Base-by-base conservation (phyloP, 257 asterid species). In the Rehmannia glutinosa region DNA sequence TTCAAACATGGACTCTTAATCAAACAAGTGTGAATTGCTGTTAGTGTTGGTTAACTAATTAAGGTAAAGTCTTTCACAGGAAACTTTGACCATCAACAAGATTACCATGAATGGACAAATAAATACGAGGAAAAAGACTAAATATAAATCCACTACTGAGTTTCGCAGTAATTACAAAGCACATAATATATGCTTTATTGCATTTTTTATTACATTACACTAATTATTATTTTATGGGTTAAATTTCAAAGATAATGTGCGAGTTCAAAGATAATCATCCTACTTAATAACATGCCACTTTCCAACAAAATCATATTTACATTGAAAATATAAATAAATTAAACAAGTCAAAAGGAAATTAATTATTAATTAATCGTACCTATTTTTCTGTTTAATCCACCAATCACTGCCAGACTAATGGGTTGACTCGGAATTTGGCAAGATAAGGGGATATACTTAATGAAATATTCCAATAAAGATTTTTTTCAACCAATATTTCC, bases 11-110 rank as follows among this genome's bases (percentile, higher is more conserved):
- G 8, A 38, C 15, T 30, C 28, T 15, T 13, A 49, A 41, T 41
- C 16, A 49, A 46, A 72, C 77, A 79, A 25, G 75, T 66, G 76
- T 55, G 53, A 59, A 36, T 38, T 56, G 75, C 67, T 62, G 80
- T 64, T 63, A 24, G 75, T 76, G 64, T 77, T 75, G 81, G 87
- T 79, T 62, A 86, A 73, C 93, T 75, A 86, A 83, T 73, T 57
- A 64, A 41, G 61, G 27, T 75, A 53, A 52, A 65, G 52, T 21
- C 75, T 60, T n/a, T 75, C 69, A 70, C 36, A 23, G 20, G 73
- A 66, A 58, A 36, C n/a, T 51, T 80, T 82, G 80, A 85, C 87
- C 83, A 23, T 42, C n/a, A n/a, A n/a, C n/a, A n/a, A n/a, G n/a
- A n/a, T n/a, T n/a, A n/a, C n/a, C n/a, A n/a, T n/a, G n/a, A n/a